These are phyloP conservation scores for Podospora fimiseda DNA, from an alignment of 495 filamentous ascomycete species.

Conservation along the genomic window DNA sequence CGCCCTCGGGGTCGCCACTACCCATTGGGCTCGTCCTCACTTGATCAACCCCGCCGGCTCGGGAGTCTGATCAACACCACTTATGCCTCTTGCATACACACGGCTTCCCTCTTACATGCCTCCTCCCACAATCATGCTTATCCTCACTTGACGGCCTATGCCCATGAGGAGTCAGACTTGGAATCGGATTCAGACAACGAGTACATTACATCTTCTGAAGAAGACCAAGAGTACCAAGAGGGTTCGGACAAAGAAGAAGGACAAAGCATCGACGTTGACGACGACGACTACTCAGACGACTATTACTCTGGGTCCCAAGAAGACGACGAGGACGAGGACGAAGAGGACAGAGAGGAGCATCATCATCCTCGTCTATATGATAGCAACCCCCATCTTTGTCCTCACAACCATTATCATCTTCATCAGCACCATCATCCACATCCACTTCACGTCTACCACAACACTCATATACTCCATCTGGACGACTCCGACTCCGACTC, in stretches of 20 bases:
- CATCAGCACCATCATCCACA: conserved; percentile 6
- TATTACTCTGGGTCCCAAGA: conserved; percentile 23
- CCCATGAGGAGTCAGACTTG: too few species aligned
- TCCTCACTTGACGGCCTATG: not conserved
- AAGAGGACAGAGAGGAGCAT: conserved; percentile 15
- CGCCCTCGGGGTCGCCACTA: not conserved
- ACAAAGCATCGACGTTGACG: not conserved
- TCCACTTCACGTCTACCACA: not conserved
- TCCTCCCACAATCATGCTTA: not conserved
- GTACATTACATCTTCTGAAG: not conserved
- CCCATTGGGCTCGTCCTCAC: not conserved
- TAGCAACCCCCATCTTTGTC: too few species aligned
- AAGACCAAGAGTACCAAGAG: not conserved
- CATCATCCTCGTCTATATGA: too few species aligned
- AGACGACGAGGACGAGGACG: conserved; percentile 18
- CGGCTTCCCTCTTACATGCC: not conserved
- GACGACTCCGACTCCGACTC: not conserved
- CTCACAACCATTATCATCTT: conserved; percentile 5
- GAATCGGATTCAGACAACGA: too few species aligned
- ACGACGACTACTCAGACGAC: conserved; percentile 11
- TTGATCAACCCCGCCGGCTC: conserved; percentile 3
- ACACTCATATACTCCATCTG: not conserved
- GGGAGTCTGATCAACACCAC: conserved; percentile 1
- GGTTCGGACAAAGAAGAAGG: too few species aligned
- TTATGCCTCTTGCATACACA: not conserved